A percentile compares a stretch with the other conserved stretches of the same genome.
These are phyloP conservation scores for Fragilaria radians DNA, from an alignment of 108 stramenopile genomes.

Conservation along the genomic window DNA sequence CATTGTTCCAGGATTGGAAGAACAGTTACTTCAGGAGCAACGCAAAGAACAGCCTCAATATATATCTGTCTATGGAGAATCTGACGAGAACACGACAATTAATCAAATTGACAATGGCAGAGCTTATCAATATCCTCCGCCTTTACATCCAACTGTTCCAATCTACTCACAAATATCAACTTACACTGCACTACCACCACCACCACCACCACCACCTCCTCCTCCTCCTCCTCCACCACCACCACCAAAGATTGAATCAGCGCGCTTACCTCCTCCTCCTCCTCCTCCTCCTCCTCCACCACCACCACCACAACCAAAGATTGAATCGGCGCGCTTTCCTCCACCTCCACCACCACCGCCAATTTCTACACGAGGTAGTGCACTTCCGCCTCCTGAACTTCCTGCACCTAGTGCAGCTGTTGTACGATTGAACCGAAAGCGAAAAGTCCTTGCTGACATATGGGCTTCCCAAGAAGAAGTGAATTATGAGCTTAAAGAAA, in stretches of 20 bases:
- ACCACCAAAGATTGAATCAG: conserved; percentile 5
- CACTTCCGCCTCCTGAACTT: too few species aligned
- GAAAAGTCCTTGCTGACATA: conserved; percentile 46
- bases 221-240: conserved; percentile 10
- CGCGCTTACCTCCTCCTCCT: background rate
- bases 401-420: conserved; percentile 55
- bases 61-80: background rate
- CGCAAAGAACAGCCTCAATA: background rate
- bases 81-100: too few species aligned
- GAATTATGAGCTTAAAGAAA: conserved; percentile 46
- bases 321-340: too few species aligned
- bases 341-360: conserved; percentile 43
- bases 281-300: conserved; percentile 1
- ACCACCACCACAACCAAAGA: conserved; percentile 8
- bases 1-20: conserved; percentile 35
- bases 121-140: background rate
- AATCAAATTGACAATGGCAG: too few species aligned
- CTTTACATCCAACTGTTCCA: background rate
- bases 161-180: too few species aligned
- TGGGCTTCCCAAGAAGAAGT: conserved; percentile 86
- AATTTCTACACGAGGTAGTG: too few species aligned
- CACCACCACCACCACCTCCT: conserved; percentile 13
- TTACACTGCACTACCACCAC: too few species aligned
- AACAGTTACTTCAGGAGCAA: conserved; percentile 6
- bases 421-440: conserved; percentile 29